Conservation (phyloP, 2,329 filamentous ascomycete genomes). For the Colletotrichum graminicola region DNA sequence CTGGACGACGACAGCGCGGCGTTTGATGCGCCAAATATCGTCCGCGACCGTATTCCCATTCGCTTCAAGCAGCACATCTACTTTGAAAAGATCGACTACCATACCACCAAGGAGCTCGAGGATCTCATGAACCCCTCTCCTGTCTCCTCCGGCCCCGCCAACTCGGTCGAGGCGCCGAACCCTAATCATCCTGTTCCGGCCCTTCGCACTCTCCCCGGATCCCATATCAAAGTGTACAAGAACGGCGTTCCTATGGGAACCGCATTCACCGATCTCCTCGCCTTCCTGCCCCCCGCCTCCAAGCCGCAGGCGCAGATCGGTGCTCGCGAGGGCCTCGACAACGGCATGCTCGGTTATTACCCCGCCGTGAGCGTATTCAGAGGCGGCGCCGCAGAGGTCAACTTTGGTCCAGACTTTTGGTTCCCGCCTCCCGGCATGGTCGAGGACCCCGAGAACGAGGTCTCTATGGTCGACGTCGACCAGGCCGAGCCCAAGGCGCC, state of each 20-base stretch:
- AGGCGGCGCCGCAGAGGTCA: conserved; percentile 90
- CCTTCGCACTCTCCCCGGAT: conserved; percentile 88
- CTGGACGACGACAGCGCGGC: conserved; percentile 68
- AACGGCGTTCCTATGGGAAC: conserved; percentile 90
- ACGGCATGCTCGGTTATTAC: conserved; percentile 96
- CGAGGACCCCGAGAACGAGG: conserved; percentile 58
- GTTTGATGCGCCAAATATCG: conserved; percentile 80
- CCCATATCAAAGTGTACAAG: conserved; percentile 90
- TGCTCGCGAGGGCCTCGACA: conserved; percentile 88
- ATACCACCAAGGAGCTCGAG: conserved; percentile 88
- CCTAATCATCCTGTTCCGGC: conserved; percentile 79
- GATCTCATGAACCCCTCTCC: conserved; percentile 81
- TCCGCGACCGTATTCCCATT: conserved; percentile 95
- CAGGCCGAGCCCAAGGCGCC: conserved; percentile 15
- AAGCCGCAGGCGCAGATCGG: conserved; percentile 78
- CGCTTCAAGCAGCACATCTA: conserved; percentile 94
- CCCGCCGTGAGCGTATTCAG: conserved; percentile 93
- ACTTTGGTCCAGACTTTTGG: conserved; percentile 96
- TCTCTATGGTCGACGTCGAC: conserved; percentile 57
- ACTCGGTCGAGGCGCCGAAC: conserved; percentile 71
- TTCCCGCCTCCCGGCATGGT: conserved; percentile 75
- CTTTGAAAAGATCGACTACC: conserved; percentile 93
- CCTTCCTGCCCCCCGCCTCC: conserved; percentile 92
- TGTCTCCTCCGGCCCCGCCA: conserved; percentile 54
- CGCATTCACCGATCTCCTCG: conserved; percentile 86